Evolutionary conservation across 2,329 filamentous ascomycete genomes (phyloP).

Genomic region (Claviceps sp.): DNA sequence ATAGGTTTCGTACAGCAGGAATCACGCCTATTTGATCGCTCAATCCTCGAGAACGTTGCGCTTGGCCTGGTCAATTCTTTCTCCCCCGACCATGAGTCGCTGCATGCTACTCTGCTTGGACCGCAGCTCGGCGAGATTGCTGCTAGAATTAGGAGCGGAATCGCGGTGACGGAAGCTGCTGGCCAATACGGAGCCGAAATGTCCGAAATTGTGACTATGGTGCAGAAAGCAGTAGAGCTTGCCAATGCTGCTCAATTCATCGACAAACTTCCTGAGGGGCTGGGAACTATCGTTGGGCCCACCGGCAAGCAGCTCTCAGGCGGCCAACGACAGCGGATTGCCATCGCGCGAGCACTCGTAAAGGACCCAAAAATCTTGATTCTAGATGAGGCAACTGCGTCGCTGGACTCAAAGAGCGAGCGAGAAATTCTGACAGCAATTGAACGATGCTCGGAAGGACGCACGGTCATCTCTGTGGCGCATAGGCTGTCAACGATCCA

Average conservation of each 20-base stretch:
- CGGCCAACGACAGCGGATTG: slow-evolving; percentile 49
- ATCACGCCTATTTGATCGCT: slow-evolving; percentile 46
- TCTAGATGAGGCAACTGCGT: slow-evolving; percentile 38
- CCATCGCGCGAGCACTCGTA: slow-evolving; percentile 32
- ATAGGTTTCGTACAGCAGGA: slow-evolving; percentile 51
- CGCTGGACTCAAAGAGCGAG: slow-evolving; percentile 4
- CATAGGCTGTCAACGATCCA: slow-evolving; percentile 6
- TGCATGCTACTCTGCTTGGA: slow-evolving; percentile 15
- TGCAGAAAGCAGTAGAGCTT: background rate
- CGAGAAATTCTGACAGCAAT: slow-evolving; percentile 2
- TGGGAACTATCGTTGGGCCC: slow-evolving; percentile 34
- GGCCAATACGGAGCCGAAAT: background rate
- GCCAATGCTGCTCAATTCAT: slow-evolving; percentile 1
- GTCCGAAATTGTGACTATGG: background rate
- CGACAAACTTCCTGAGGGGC: background rate
- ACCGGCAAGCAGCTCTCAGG: slow-evolving; percentile 48
- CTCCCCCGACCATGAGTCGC: slow-evolving; percentile 30
- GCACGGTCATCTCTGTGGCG: slow-evolving; percentile 2
- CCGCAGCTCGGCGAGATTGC: background rate
- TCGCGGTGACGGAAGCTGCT: background rate
- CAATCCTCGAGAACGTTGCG: slow-evolving; percentile 37
- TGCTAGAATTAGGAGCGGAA: background rate
- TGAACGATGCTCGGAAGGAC: background rate
- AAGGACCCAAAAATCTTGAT: slow-evolving; percentile 33
- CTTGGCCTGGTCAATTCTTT: slow-evolving; percentile 24